phyloP scores from a whole-genome alignment of 2,329 filamentous ascomycete species.

The Ophiocordyceps camponoti-leonardi region DNA sequence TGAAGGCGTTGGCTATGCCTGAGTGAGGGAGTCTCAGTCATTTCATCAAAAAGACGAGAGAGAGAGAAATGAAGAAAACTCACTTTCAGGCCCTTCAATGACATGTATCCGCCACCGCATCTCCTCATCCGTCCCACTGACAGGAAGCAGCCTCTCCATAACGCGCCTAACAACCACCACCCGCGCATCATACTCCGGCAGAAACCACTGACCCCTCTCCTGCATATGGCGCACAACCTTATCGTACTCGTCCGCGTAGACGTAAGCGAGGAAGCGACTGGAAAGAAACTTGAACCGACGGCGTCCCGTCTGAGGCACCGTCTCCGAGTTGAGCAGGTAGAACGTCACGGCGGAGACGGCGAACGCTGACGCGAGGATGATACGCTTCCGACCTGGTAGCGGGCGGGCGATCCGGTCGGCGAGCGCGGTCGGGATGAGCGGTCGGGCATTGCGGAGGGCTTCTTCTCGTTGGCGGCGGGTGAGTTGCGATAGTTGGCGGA shows the following conservation, averaged over 20 bases:
- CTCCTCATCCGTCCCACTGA: no score
- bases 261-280: constrained; percentile 33
- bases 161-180: no score
- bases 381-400: constrained; percentile 12
- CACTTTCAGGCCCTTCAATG: neutral
- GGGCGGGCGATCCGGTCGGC: constrained; percentile 10
- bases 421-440: constrained; percentile 12
- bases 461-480: neutral
- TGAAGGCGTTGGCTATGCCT: constrained; percentile 54
- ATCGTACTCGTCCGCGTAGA: constrained; percentile 4
- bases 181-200: no score
- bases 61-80: neutral
- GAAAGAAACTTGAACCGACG: constrained; percentile 54
- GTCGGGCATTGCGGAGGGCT: constrained; percentile 12
- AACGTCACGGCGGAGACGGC: constrained; percentile 31
- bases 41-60: neutral
- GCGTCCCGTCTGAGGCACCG: constrained; percentile 55
- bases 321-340: constrained; percentile 54
- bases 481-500: neutral
- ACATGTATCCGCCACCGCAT: no score
- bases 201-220: no score
- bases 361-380: constrained; percentile 21
- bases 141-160: no score
- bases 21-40: neutral
- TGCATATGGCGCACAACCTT: no score